Percentiles rank a stretch among this genome's conserved stretches.
Evolutionary conservation across 257 asterid genomes (phyloP).

Genomic region (Solanum lignicaule): DNA sequence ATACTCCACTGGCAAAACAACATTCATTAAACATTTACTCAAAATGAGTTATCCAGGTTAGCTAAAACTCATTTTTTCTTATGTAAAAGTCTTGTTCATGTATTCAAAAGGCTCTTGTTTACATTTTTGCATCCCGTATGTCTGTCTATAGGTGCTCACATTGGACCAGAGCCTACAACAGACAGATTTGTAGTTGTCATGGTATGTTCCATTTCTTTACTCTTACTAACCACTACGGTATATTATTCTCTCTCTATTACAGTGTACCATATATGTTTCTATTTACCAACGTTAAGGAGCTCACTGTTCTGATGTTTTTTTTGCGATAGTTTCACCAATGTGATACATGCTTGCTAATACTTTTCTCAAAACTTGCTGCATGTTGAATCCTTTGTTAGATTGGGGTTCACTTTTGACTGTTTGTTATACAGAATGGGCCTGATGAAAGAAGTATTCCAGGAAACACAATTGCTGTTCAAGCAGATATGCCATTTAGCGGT

Average conservation of each 20-base stretch:
- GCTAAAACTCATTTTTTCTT: neutral
- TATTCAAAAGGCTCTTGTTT: neutral
- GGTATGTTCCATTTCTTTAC: conserved; percentile 29
- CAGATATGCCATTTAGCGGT: conserved; percentile 93
- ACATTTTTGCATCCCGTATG: neutral
- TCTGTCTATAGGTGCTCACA: conserved; percentile 72
- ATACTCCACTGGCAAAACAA: conserved; percentile 94
- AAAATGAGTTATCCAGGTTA: conserved; percentile 78
- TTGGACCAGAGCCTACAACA: conserved; percentile 99
- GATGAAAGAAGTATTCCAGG: conserved; percentile 97
- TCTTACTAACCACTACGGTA: neutral
- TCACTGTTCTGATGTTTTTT: neutral
- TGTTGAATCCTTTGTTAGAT: neutral
- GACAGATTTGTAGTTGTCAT: conserved; percentile 98
- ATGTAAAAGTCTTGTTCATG: neutral
- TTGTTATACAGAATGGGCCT: conserved; percentile 62
- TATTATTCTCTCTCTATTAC: neutral
- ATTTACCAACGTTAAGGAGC: neutral
- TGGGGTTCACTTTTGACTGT: neutral
- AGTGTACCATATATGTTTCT: neutral
- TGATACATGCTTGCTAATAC: neutral
- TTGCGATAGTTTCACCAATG: neutral
- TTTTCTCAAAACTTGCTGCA: neutral
- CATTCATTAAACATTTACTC: conserved; percentile 93
- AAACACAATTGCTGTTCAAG: conserved; percentile 92